Conservation (phyloP, 306 rosid species). For the Acacia acuminata region DNA sequence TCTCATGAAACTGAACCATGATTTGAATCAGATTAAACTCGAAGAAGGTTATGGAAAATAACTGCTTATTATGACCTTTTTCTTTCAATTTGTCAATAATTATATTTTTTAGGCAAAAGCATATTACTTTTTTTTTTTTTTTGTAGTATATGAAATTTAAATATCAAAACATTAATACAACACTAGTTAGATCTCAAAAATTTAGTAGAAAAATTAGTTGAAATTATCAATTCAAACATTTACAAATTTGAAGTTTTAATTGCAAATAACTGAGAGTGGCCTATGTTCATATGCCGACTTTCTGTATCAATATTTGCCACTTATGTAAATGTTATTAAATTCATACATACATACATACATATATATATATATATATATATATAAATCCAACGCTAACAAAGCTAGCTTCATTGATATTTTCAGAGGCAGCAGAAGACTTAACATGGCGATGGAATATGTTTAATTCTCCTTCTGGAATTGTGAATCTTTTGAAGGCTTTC, state of each 20-base stretch:
- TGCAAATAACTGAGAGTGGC: not conserved
- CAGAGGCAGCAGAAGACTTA: not conserved
- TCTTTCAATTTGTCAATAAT: not conserved
- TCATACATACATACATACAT: too few relatives aligned
- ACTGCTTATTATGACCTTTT: not conserved
- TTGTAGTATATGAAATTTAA: too few relatives aligned
- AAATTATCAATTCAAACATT: too few relatives aligned
- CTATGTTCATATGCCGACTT: too few relatives aligned
- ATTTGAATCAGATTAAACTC: not conserved
- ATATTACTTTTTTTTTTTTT: too few relatives aligned
- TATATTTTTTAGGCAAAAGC: too few relatives aligned
- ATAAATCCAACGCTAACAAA: not conserved
- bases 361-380: too few relatives aligned
- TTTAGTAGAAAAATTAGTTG: not conserved
- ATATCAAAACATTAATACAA: not conserved
- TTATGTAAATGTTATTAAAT: not conserved
- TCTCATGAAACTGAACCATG: not conserved
- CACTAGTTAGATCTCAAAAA: not conserved
- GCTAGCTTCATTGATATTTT: not conserved
- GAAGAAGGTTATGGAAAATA: not conserved
- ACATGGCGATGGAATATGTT: not conserved
- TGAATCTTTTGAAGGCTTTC: constrained; percentile 20
- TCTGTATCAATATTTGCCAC: not conserved
- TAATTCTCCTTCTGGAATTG: not conserved
- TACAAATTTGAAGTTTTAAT: too few relatives aligned